Conservation (phyloP, 345 rosid species). For the rapeseed (Brassica napus) region DNA sequence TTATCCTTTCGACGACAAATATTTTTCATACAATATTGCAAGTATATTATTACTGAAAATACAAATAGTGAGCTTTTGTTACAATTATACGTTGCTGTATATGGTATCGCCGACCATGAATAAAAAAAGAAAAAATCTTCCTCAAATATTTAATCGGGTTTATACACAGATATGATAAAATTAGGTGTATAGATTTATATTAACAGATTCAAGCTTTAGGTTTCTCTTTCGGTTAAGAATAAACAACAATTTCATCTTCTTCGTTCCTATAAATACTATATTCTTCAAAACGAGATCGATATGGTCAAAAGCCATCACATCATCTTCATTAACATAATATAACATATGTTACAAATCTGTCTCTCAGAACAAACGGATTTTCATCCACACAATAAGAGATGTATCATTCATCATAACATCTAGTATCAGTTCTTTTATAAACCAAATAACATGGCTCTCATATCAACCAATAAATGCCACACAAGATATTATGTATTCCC, state of each 20-base stretch:
- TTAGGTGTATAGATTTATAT: background rate
- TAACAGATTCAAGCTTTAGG: background rate
- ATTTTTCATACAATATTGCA: background rate
- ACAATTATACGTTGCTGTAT: background rate
- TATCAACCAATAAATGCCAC: background rate
- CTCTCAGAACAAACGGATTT: background rate
- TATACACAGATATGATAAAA: background rate
- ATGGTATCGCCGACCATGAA: background rate
- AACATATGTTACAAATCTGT: background rate
- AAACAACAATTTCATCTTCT: background rate
- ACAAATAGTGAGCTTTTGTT: background rate
- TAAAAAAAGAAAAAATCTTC: background rate
- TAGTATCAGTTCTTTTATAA: background rate
- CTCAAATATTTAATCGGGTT: background rate
- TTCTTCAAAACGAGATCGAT: background rate
- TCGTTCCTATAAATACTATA: background rate
- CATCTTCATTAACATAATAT: background rate
- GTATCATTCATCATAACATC: slow-evolving; percentile 1
- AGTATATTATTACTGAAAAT: background rate
- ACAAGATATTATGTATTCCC: background rate
- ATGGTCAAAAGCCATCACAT: background rate
- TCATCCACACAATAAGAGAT: background rate
- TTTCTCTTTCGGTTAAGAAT: background rate
- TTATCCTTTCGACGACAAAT: background rate
- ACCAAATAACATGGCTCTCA: slow-evolving; percentile 1